These are phyloP conservation scores for Gaultheria prostrata DNA, from an alignment of 148 eudicot genomes.

Conservation along the genomic window DNA sequence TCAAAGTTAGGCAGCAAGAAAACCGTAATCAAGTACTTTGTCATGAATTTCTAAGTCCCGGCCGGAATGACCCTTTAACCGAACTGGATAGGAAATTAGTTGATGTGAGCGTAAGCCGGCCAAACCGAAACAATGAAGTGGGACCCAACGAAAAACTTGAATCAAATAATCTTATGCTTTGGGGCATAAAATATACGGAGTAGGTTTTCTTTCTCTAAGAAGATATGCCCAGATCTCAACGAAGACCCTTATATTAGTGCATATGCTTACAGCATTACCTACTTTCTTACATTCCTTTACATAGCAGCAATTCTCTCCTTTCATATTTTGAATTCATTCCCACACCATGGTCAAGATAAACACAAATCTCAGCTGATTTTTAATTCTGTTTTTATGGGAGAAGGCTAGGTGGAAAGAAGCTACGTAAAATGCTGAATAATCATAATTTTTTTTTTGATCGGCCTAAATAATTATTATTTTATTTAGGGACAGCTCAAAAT, in stretches of 20 bases:
- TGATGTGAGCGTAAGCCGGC: too few species aligned
- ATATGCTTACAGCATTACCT: constrained; percentile 74
- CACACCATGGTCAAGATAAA: not conserved
- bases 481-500: too few species aligned
- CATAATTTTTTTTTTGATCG: too few species aligned
- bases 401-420: constrained; percentile 42
- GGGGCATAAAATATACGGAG: constrained; percentile 29
- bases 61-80: too few species aligned
- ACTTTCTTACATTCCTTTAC: constrained; percentile 76
- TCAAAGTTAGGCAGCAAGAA: too few species aligned
- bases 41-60: too few species aligned
- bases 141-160: constrained; percentile 53
- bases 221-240: constrained; percentile 84
- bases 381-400: constrained; percentile 18
- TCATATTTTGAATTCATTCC: constrained; percentile 9
- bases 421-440: constrained; percentile 53
- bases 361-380: not conserved
- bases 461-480: too few species aligned
- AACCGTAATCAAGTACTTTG: too few species aligned
- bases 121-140: too few species aligned
- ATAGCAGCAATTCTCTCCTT: constrained; percentile 38
- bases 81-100: too few species aligned
- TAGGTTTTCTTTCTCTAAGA: constrained; percentile 60
- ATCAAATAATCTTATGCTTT: constrained; percentile 48
- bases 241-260: constrained; percentile 53